Evolutionary conservation across 495 filamentous ascomycete genomes (phyloP).

Genomic region (Xylaria cubensis): DNA sequence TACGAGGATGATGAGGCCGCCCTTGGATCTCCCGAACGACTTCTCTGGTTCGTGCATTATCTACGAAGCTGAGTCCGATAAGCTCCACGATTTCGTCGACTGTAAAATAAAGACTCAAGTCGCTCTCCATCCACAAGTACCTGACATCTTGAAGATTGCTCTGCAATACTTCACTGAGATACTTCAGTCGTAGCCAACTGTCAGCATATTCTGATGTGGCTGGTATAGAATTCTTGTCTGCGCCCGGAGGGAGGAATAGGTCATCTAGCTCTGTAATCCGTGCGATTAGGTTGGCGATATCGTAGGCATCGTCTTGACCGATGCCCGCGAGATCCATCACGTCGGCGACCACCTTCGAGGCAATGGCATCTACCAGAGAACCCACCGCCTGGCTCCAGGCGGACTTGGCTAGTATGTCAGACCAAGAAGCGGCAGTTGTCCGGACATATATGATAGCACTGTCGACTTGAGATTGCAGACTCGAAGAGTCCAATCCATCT

Average conservation of each 20-base stretch:
- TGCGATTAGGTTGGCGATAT: slow-evolving; percentile 72
- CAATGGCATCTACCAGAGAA: slow-evolving; percentile 77
- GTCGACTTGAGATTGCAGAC: slow-evolving; percentile 74
- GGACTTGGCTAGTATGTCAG: slow-evolving; percentile 78
- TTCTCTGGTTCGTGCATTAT: slow-evolving; percentile 76
- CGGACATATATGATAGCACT: slow-evolving; percentile 71
- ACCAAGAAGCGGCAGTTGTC: slow-evolving; percentile 75
- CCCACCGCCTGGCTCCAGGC: slow-evolving; percentile 86
- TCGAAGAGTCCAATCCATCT: slow-evolving; percentile 50
- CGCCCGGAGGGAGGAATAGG: slow-evolving; percentile 66
- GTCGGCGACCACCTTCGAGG: slow-evolving; percentile 81
- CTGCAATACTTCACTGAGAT: slow-evolving; percentile 86
- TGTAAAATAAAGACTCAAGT: slow-evolving; percentile 82
- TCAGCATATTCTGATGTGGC: slow-evolving; percentile 79
- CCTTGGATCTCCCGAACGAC: slow-evolving; percentile 79
- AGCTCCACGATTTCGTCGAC: slow-evolving; percentile 86
- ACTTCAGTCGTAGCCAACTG: slow-evolving; percentile 90
- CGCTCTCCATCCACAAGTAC: slow-evolving; percentile 86
- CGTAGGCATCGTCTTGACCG: slow-evolving; percentile 83
- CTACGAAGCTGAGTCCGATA: slow-evolving; percentile 88
- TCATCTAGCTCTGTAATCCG: slow-evolving; percentile 75
- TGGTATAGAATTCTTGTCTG: slow-evolving; percentile 54
- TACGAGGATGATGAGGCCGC: slow-evolving; percentile 47
- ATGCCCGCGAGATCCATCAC: slow-evolving; percentile 88
- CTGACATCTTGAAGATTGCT: slow-evolving; percentile 87